These are phyloP conservation scores for Citrus trifoliata DNA, from an alignment of 345 rosid species.

Conservation along the genomic window DNA sequence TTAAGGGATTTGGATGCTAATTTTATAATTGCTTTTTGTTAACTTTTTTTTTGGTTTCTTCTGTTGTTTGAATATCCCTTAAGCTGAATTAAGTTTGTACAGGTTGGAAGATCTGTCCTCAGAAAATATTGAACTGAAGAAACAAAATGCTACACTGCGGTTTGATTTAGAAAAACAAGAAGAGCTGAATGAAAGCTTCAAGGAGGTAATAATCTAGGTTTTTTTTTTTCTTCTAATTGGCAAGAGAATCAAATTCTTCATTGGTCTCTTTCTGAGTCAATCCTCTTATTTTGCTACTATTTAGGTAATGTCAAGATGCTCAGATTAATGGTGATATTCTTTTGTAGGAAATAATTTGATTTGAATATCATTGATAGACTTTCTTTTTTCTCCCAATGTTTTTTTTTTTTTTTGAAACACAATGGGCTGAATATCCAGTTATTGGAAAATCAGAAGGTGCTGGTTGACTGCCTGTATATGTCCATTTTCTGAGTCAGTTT, in stretches of 20 bases:
- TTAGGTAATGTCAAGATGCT: constrained; percentile 1
- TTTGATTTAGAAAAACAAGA: constrained; percentile 54
- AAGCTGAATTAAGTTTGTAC: constrained; percentile 13
- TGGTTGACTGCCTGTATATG: neutral
- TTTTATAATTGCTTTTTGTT: neutral
- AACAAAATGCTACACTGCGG: constrained; percentile 52
- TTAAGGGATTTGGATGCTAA: neutral
- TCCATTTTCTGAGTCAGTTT: neutral
- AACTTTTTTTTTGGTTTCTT: neutral
- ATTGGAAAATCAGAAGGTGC: neutral
- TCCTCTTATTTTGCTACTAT: neutral
- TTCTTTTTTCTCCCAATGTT: neutral
- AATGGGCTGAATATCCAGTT: neutral
- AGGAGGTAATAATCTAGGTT: constrained; percentile 41
- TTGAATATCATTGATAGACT: neutral
- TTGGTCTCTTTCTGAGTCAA: neutral
- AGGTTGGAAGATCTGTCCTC: constrained; percentile 74
- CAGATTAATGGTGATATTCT: neutral
- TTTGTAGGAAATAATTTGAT: neutral
- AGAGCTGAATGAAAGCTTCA: constrained; percentile 52
- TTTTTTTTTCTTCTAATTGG: neutral
- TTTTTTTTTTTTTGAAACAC: too few relatives aligned
- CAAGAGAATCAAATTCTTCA: constrained; percentile 30
- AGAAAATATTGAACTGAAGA: constrained; percentile 58
- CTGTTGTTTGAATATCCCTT: neutral